Conservation (phyloP, 352 stramenopile species). For the Hyaloperonospora brassicae region DNA sequence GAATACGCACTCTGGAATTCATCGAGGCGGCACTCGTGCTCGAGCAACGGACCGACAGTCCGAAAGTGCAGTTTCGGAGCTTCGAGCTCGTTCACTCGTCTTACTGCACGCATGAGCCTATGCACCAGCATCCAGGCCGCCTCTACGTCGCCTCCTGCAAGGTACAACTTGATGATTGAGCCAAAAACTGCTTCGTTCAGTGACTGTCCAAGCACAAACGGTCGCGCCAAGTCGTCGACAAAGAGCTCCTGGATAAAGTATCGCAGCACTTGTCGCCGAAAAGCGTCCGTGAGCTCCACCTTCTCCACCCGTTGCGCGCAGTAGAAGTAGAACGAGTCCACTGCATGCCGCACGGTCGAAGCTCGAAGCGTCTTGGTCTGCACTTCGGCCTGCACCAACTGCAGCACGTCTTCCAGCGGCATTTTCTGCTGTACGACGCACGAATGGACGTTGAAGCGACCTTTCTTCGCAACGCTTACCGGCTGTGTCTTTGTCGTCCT, state of each 20-base stretch:
- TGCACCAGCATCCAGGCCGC: constrained; percentile 44
- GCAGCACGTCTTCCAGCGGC: constrained; percentile 44
- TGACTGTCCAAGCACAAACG: constrained; percentile 38
- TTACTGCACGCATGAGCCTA: constrained; percentile 25
- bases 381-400: constrained; percentile 38
- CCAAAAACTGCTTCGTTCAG: constrained; percentile 61
- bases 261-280: constrained; percentile 32
- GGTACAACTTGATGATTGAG: constrained; percentile 50
- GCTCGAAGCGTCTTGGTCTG: constrained; percentile 23
- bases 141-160: constrained; percentile 30
- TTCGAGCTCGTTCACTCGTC: not conserved
- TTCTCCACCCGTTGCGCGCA: constrained; percentile 43
- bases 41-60: constrained; percentile 51
- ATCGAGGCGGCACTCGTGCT: constrained; percentile 38
- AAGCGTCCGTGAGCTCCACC: constrained; percentile 19
- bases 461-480: not conserved
- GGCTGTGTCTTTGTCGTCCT: not conserved
- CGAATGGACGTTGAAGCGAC: constrained; percentile 38
- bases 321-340: constrained; percentile 74
- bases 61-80: constrained; percentile 54
- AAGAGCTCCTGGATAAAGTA: constrained; percentile 52
- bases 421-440: constrained; percentile 40
- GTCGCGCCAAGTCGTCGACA: constrained; percentile 10
- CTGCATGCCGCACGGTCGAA: constrained; percentile 31
- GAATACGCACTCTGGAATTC: constrained; percentile 37